Base-by-base conservation (phyloP, 2,329 filamentous ascomycete species). In the Bipolaris oryzae region DNA sequence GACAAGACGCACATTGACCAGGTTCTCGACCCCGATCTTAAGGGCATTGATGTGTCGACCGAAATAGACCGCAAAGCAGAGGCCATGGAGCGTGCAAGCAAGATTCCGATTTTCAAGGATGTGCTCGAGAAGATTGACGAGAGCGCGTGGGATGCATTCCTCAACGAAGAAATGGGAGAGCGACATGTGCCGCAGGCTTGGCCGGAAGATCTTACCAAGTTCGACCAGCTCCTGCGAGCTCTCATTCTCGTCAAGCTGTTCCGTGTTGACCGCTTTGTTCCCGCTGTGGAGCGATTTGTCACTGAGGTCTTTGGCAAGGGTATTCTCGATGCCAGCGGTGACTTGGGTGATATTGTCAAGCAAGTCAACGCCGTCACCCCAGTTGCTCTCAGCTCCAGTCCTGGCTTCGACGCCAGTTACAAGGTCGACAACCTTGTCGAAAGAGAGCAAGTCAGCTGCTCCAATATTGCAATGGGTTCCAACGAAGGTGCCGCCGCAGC, bases 391-490 rank as follows among this genome's bases (percentile, higher is more conserved):
- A 94, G 94, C 69, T 99, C 95, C 5, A 97, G 90, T 70, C 92
- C 94, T 58, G 95, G 95, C 35, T 99, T 99, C 75, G 95, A 99
- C 77, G 96, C 96, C 51, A 96, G 92, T 74, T 99, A 98, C 87
- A 99, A 99, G 82, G 95, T 99, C 58, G 95, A 99, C 76, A 92
- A 89, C 59, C 83, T 99, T 51, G 96, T 98, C 28, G 91, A 96
- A 77, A 86, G 91, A 64, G 88, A 87, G 75, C 86, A 87, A 57
- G 88, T 91, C 49, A 88, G 86, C 52, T 99, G 95, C 79, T 93
- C 92, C 57, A 97, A 97, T 76, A 97, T 99, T 72, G 96, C 96
- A 68, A 99, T 99, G 95, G 95, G 95, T 72, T 98, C 95, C 43
- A 96, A 96, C 71, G 95, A 99, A 81, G 91, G 92, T 74, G 82